These are phyloP conservation scores for Epichloe aotearoae DNA, from an alignment of 2,329 filamentous ascomycete species.

Conservation along the genomic window DNA sequence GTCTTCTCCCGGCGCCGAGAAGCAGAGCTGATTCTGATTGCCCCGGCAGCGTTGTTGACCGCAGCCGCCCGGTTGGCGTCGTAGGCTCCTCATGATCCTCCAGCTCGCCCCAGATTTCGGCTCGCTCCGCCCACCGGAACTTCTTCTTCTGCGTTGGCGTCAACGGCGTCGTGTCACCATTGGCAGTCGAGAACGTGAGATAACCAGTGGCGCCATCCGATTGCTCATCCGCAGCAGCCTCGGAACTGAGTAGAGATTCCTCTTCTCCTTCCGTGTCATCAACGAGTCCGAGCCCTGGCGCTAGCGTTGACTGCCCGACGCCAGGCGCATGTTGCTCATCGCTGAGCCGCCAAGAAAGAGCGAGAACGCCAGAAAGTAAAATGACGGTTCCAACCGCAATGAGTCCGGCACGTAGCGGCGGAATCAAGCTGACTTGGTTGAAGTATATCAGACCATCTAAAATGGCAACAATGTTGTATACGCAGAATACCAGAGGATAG, in stretches of 20 bases:
- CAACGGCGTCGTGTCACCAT: constrained; percentile 22
- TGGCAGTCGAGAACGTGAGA: constrained; percentile 34
- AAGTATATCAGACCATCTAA: constrained; percentile 96
- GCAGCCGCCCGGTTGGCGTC: constrained; percentile 26
- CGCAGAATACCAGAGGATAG: constrained; percentile 94
- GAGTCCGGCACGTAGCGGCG: constrained; percentile 60
- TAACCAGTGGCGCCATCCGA: constrained; percentile 26
- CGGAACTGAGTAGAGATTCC: constrained; percentile 37
- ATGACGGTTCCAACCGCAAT: constrained; percentile 81
- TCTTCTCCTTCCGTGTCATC: constrained; percentile 54
- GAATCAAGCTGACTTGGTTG: constrained; percentile 69
- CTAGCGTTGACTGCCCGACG: constrained; percentile 54
- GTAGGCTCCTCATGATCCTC: constrained; percentile 52
- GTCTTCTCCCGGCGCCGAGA: constrained; percentile 20
- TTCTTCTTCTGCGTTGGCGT: constrained; percentile 28
- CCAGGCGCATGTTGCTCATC: constrained; percentile 54
- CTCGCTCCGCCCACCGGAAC: constrained; percentile 50
- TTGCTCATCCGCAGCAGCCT: constrained; percentile 29
- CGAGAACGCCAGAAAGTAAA: constrained; percentile 74
- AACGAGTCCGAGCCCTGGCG: constrained; percentile 71
- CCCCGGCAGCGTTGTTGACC: constrained; percentile 36
- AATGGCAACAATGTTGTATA: constrained; percentile 98
- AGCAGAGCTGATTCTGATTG: constrained; percentile 28
- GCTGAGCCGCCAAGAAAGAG: constrained; percentile 84
- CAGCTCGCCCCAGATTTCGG: constrained; percentile 79